Conservation (phyloP, 768 basidiomycete genomes). For the Hortiboletus flavorubellus region DNA sequence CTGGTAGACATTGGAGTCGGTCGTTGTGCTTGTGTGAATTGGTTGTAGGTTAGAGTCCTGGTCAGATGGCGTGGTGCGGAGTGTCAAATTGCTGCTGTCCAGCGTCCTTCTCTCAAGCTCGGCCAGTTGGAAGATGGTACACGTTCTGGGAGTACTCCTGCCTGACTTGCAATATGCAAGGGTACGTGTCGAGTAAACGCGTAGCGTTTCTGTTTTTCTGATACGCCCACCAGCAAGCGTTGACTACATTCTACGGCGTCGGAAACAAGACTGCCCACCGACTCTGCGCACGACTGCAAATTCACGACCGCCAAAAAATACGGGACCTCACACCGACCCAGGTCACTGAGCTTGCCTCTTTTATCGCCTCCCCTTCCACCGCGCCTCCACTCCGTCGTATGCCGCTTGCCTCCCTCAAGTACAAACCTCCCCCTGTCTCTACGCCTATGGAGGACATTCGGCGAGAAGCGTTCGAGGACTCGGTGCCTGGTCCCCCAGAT, state of each 20-base stretch:
- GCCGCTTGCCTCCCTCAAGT: conserved; percentile 59
- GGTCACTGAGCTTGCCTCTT: conserved; percentile 88
- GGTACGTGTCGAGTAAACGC: conserved; percentile 43
- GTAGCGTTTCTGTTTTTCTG: neutral
- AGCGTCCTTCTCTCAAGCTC: neutral
- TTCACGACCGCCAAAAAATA: conserved; percentile 83
- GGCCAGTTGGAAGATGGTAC: conserved; percentile 54
- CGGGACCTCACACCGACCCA: conserved; percentile 81
- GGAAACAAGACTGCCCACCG: conserved; percentile 70
- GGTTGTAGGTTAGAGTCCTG: neutral
- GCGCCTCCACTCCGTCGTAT: conserved; percentile 61
- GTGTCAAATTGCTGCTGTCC: conserved; percentile 14
- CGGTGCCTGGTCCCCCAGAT: conserved; percentile 46
- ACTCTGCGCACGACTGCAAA: conserved; percentile 88
- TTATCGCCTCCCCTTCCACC: conserved; percentile 86
- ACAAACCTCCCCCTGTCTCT: conserved; percentile 45
- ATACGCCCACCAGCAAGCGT: conserved; percentile 61
- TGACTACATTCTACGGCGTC: conserved; percentile 88
- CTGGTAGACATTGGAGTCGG: conserved; percentile 58
- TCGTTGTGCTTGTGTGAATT: conserved; percentile 13
- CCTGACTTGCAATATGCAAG: conserved; percentile 73
- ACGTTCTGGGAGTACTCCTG: conserved; percentile 82
- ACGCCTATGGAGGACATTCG: conserved; percentile 31
- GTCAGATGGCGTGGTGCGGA: conserved; percentile 20
- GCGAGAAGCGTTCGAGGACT: conserved; percentile 30